These are phyloP conservation scores for Clausena lansium DNA, from an alignment of 345 rosid genomes.

Conservation along the genomic window DNA sequence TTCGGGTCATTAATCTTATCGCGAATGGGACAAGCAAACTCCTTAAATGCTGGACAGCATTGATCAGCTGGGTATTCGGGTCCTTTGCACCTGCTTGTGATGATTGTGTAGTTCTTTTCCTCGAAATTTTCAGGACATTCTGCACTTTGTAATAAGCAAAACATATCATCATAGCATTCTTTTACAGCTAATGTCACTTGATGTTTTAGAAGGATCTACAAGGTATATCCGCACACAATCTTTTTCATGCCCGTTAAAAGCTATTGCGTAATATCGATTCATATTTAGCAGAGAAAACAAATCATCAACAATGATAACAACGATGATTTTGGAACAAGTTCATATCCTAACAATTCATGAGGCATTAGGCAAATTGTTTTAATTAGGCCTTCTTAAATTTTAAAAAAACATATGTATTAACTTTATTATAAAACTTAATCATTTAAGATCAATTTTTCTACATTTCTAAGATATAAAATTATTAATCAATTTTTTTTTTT, in stretches of 20 bases:
- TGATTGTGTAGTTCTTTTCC: constrained; percentile 55
- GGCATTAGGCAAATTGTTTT: no score
- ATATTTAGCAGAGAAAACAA: not conserved
- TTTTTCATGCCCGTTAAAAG: not conserved
- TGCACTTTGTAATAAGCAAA: constrained; percentile 15
- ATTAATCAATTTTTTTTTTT: no score
- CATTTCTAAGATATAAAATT: no score
- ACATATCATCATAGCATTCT: not conserved
- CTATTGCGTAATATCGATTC: not conserved
- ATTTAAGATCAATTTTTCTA: no score
- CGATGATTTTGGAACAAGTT: not conserved
- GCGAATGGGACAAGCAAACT: constrained; percentile 60
- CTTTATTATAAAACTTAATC: no score
- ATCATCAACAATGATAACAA: not conserved
- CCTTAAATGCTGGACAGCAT: constrained; percentile 58
- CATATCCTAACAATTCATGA: not conserved
- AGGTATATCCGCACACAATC: not conserved
- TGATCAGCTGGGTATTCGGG: constrained; percentile 52
- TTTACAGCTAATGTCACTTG: not conserved
- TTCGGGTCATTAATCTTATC: constrained; percentile 48
- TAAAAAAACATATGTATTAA: no score
- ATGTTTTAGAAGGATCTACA: not conserved
- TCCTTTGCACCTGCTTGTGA: constrained; percentile 73
- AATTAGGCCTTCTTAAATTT: no score
- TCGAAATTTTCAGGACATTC: constrained; percentile 61